These are phyloP conservation scores for Lipomyces mesembrius DNA, from an alignment of 805 yeast species.

Conservation along the genomic window DNA sequence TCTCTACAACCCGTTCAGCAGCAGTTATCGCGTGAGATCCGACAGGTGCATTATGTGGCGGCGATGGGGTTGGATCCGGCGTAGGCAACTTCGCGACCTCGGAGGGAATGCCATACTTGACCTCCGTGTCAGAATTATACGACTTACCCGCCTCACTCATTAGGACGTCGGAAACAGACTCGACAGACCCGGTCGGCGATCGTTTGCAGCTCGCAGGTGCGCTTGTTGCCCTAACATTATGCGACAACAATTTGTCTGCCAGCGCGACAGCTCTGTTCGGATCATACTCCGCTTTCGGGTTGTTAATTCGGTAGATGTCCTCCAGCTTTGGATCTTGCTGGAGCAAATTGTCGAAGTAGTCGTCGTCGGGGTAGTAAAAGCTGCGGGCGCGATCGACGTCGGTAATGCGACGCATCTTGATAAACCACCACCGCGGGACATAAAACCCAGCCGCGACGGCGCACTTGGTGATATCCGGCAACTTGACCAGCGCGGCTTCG, in stretches of 20 bases:
- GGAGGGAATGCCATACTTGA: not conserved
- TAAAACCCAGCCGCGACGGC: not conserved
- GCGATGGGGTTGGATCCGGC: constrained; percentile 3
- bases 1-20: not conserved
- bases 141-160: not conserved
- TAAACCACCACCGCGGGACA: constrained; percentile 12
- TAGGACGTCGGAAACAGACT: not conserved
- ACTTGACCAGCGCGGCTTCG: constrained; percentile 5
- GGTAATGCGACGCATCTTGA: constrained; percentile 3
- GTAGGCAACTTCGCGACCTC: not conserved
- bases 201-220: not conserved
- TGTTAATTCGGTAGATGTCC: not conserved
- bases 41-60: not conserved
- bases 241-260: not conserved
- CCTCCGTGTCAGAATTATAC: not conserved
- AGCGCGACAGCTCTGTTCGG: not conserved
- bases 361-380: constrained; percentile 4
- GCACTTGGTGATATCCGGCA: constrained; percentile 2
- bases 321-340: not conserved
- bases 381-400: constrained; percentile 8
- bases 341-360: constrained; percentile 7
- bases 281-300: not conserved
- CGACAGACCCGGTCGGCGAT: not conserved
- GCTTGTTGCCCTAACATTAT: not conserved
- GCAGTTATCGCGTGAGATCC: not conserved